These are phyloP conservation scores for Boletus smithii DNA, from an alignment of 1,284 basidiomycete species.

Conservation along the genomic window DNA sequence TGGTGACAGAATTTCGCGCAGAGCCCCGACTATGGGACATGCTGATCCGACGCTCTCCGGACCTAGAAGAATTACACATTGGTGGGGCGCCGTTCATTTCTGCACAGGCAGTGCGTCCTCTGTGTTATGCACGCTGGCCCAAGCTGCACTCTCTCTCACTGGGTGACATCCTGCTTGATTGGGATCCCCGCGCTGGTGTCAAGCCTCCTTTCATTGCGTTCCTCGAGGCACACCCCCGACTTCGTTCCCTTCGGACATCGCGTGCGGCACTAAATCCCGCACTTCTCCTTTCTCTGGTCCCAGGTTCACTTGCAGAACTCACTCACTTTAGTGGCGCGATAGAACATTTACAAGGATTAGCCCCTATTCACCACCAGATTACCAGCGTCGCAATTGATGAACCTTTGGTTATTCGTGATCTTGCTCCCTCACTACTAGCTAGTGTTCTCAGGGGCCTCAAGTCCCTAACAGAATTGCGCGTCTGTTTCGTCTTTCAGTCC, in stretches of 20 bases:
- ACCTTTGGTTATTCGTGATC: constrained; percentile 60
- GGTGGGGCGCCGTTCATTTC: constrained; percentile 53
- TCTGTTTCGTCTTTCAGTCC: constrained; percentile 64
- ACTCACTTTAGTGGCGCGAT: constrained; percentile 49
- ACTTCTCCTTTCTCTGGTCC: constrained; percentile 48
- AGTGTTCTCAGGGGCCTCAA: constrained; percentile 52
- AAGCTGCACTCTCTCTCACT: constrained; percentile 52
- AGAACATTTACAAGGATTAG: constrained; percentile 57
- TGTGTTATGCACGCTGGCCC: constrained; percentile 58
- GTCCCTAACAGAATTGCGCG: constrained; percentile 53
- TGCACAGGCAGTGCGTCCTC: constrained; percentile 36
- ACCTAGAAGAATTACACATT: constrained; percentile 59
- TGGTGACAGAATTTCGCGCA: constrained; percentile 21
- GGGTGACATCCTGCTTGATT: constrained; percentile 61
- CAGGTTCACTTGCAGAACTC: constrained; percentile 46
- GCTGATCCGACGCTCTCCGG: constrained; percentile 58
- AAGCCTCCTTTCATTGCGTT: constrained; percentile 60
- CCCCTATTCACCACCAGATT: constrained; percentile 41
- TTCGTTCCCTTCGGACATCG: constrained; percentile 53
- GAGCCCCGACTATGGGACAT: constrained; percentile 57
- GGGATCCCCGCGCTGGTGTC: constrained; percentile 37
- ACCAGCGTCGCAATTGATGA: constrained; percentile 59
- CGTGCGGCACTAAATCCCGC: constrained; percentile 53
- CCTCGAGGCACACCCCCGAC: constrained; percentile 57
- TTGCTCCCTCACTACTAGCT: constrained; percentile 57